Evolutionary conservation across 2,329 filamentous ascomycete species (phyloP).

Genomic region (Seiridium unicorne): DNA sequence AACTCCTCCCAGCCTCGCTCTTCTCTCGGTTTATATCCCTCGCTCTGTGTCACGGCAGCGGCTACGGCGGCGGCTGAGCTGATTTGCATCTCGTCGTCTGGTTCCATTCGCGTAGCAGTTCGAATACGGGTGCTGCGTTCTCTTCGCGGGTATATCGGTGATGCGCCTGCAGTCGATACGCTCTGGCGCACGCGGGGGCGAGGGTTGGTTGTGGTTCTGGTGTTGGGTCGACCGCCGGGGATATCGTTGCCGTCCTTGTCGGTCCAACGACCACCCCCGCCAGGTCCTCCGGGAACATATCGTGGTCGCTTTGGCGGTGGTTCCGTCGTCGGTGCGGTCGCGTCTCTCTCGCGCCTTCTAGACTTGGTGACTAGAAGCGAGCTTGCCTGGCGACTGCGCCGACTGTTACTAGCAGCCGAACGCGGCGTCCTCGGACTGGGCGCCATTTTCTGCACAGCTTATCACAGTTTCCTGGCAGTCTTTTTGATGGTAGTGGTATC

Average conservation of each 20-base stretch:
- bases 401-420: constrained; percentile 19
- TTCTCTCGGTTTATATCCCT: constrained; percentile 96
- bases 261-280: constrained; percentile 81
- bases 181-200: constrained; percentile 50
- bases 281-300: constrained; percentile 85
- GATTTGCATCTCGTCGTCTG: constrained; percentile 66
- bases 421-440: constrained; percentile 30
- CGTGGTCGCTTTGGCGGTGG: constrained; percentile 68
- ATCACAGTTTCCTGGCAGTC: constrained; percentile 8
- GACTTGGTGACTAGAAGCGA: constrained; percentile 14
- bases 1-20: constrained; percentile 98
- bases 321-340: constrained; percentile 44
- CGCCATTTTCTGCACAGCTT: constrained; percentile 21
- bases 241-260: constrained; percentile 67
- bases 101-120: constrained; percentile 47
- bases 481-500: constrained; percentile 14
- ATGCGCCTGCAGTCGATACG: constrained; percentile 46
- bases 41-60: constrained; percentile 82
- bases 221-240: constrained; percentile 39
- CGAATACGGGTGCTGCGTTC: constrained; percentile 57
- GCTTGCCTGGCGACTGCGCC: constrained; percentile 18
- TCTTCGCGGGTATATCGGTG: constrained; percentile 50
- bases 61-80: constrained; percentile 87
- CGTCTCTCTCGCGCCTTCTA: constrained; percentile 30
- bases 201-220: constrained; percentile 42